These are phyloP conservation scores for Rhynchospora breviuscula DNA, from an alignment of 176 grass and related monocot genomes.

Conservation along the genomic window DNA sequence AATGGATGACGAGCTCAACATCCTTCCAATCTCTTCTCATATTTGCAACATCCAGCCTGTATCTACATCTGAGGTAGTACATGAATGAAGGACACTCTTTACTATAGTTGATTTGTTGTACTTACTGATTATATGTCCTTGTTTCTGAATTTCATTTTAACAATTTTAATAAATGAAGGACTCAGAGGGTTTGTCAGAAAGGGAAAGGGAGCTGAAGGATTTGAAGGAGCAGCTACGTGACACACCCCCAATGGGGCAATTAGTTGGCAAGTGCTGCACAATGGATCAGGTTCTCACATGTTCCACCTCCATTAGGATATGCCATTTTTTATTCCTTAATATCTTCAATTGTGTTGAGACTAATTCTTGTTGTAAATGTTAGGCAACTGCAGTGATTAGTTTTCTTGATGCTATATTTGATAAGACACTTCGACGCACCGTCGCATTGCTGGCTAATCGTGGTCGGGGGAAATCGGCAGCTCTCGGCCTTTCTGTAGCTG, in stretches of 20 bases:
- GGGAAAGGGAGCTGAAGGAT: constrained; percentile 73
- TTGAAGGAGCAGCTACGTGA: constrained; percentile 82
- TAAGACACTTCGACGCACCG: constrained; percentile 65
- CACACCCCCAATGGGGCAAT: constrained; percentile 77
- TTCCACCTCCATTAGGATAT: background rate
- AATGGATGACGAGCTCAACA: constrained; percentile 98
- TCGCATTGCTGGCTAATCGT: constrained; percentile 89
- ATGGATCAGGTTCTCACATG: constrained; percentile 68
- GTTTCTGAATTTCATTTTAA: constrained; percentile 45
- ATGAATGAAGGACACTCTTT: background rate
- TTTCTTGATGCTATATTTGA: constrained; percentile 95
- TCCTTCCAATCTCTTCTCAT: constrained; percentile 90
- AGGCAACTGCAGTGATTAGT: constrained; percentile 80
- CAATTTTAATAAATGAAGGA: constrained; percentile 53
- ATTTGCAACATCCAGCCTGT: constrained; percentile 39
- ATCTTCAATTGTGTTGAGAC: background rate
- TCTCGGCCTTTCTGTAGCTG: constrained; percentile 91
- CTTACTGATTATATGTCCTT: background rate
- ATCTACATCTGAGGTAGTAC: constrained; percentile 20
- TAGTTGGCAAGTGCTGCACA: constrained; percentile 91
- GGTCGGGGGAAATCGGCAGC: constrained; percentile 97
- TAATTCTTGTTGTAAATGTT: constrained; percentile 25
- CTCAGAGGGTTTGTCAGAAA: constrained; percentile 67
- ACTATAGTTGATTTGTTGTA: background rate
- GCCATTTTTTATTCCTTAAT: background rate